phyloP scores from a whole-genome alignment of 768 basidiomycete species.

The Cubamyces lactineus region DNA sequence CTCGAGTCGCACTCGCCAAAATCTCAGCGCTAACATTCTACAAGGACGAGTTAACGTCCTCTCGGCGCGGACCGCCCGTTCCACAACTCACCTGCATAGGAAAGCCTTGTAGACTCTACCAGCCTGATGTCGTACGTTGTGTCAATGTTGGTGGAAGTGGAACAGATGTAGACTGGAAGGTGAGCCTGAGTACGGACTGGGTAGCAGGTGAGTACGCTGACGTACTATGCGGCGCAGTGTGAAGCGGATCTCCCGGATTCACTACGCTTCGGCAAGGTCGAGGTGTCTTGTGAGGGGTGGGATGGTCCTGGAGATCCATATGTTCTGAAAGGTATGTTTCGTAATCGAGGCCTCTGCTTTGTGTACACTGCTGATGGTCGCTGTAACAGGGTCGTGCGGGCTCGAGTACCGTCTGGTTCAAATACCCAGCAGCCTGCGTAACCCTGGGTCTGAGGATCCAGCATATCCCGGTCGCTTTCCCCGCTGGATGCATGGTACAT shows the following conservation, averaged over 20 bases:
- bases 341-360: background rate
- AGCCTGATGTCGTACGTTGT: constrained; percentile 87
- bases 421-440: constrained; percentile 48
- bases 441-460: constrained; percentile 20
- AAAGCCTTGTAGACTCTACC: constrained; percentile 72
- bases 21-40: constrained; percentile 83
- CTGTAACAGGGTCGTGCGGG: constrained; percentile 74
- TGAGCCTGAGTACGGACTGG: constrained; percentile 35
- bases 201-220: background rate
- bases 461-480: constrained; percentile 19
- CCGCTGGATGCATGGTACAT: constrained; percentile 24
- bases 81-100: constrained; percentile 83
- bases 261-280: constrained; percentile 81
- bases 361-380: too few relatives aligned
- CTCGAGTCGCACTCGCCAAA: constrained; percentile 65
- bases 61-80: constrained; percentile 68
- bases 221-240: constrained; percentile 52
- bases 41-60: constrained; percentile 62
- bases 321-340: constrained; percentile 74
- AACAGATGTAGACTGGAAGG: constrained; percentile 90
- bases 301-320: constrained; percentile 77
- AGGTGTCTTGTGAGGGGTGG: constrained; percentile 93
- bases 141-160: constrained; percentile 77
- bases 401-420: constrained; percentile 82
- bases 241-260: constrained; percentile 86